phyloP scores from a whole-genome alignment of 2,329 filamentous ascomycete species.

The Xylaria polymorpha region DNA sequence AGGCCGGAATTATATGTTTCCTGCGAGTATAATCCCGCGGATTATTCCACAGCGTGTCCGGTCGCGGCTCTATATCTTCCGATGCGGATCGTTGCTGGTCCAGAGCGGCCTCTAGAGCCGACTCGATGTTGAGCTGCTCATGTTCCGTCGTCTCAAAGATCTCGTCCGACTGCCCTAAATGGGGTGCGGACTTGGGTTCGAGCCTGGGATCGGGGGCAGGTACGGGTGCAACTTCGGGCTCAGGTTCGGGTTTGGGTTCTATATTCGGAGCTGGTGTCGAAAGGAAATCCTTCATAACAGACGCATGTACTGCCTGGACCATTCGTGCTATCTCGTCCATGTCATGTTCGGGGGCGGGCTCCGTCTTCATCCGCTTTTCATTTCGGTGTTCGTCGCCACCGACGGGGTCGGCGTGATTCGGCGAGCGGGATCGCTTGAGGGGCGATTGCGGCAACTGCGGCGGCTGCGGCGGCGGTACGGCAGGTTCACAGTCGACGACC shows the following conservation, averaged over 20 bases:
- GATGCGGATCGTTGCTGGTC: conserved; percentile 38
- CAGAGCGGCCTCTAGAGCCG: conserved; percentile 37
- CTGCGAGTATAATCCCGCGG: conserved; percentile 49
- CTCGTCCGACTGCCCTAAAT: conserved; percentile 23
- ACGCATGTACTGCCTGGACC: conserved; percentile 48
- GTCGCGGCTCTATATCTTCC: conserved; percentile 41
- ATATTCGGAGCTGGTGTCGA: conserved; percentile 26
- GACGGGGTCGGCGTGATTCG: conserved; percentile 35
- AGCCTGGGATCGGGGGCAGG: conserved; percentile 6
- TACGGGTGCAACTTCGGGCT: conserved; percentile 4
- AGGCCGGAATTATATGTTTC: conserved; percentile 50
- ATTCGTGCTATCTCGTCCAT: conserved; percentile 47
- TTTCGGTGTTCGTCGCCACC: conserved; percentile 37
- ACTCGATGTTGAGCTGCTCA: conserved; percentile 38
- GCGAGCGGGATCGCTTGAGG: conserved; percentile 47
- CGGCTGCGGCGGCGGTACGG: conserved; percentile 9
- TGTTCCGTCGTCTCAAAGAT: conserved; percentile 41
- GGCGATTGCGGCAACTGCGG: conserved; percentile 37
- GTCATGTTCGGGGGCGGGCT: conserved; percentile 37
- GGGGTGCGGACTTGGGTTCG: neutral
- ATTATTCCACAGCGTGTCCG: conserved; percentile 51
- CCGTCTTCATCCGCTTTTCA: conserved; percentile 49
- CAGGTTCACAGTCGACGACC: conserved; percentile 42
- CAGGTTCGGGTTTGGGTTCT: conserved; percentile 16
- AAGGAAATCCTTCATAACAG: conserved; percentile 47